phyloP scores from a whole-genome alignment of 306 rosid genomes.

The Heteromeles arbutifolia region DNA sequence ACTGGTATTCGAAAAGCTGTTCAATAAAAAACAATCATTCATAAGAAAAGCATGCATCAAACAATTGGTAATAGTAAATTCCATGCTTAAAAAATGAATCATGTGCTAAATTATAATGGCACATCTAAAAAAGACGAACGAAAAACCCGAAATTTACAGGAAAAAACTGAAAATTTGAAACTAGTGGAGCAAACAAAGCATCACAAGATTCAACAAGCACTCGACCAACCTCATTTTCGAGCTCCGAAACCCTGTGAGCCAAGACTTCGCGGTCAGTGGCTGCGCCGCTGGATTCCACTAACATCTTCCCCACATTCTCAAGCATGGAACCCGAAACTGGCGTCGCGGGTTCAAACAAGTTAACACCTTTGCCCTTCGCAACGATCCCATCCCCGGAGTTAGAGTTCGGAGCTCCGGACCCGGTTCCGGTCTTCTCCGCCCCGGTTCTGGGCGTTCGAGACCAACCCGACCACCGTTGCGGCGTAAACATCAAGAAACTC shows the following conservation, averaged over 20 bases:
- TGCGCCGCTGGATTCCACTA: conserved; percentile 36
- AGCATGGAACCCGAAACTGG: conserved; percentile 30
- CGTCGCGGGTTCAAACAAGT: conserved; percentile 30
- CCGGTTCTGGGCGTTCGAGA: conserved; percentile 55
- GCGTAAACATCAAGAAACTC: conserved; percentile 63
- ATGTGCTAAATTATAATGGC: neutral
- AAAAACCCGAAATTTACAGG: neutral
- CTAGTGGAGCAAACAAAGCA: neutral
- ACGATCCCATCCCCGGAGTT: conserved; percentile 38
- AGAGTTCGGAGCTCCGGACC: conserved; percentile 36
- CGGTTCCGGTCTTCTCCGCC: conserved; percentile 32
- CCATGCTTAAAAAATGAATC: neutral
- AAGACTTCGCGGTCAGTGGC: conserved; percentile 38
- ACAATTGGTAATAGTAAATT: neutral
- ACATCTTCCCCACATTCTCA: conserved; percentile 52
- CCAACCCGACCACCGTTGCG: conserved; percentile 59
- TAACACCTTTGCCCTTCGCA: conserved; percentile 48
- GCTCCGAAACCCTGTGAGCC: conserved; percentile 42
- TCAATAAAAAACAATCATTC: neutral
- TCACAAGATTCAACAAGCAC: neutral
- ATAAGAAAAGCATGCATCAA: neutral
- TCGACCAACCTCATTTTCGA: conserved; percentile 75
- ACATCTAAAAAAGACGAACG: neutral
- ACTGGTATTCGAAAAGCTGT: conserved; percentile 94
- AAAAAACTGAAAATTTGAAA: conserved; percentile 1